A percentile compares a stretch with the other conserved stretches of the same genome.
These are phyloP conservation scores for Pythium plurisporium DNA, from an alignment of 352 stramenopile species.

Conservation along the genomic window DNA sequence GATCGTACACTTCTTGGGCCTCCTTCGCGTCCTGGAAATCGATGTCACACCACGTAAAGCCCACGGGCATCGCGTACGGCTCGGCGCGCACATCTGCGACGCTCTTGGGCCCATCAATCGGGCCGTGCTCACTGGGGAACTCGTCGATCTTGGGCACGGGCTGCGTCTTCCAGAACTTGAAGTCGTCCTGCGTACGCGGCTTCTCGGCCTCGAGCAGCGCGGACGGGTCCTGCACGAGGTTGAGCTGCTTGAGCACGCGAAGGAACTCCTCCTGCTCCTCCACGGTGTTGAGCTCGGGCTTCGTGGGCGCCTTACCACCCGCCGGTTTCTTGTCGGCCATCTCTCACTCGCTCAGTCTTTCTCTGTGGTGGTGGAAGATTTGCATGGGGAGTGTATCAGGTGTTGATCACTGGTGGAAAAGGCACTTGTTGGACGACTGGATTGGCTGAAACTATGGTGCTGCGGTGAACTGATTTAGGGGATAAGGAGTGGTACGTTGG, in stretches of 20 bases:
- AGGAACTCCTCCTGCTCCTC: slow-evolving; percentile 69
- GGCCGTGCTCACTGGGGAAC: slow-evolving; percentile 63
- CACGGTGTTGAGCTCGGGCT: slow-evolving; percentile 28
- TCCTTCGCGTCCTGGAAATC: slow-evolving; percentile 85
- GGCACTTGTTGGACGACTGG: not conserved
- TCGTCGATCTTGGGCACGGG: slow-evolving; percentile 70
- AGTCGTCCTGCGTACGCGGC: slow-evolving; percentile 30
- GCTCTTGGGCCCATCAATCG: slow-evolving; percentile 92
- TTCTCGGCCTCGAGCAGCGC: slow-evolving; percentile 8
- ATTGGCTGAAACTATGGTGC: not conserved
- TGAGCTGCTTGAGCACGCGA: slow-evolving; percentile 55
- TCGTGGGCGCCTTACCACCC: not conserved
- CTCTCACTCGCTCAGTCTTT: not conserved
- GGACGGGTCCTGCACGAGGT: slow-evolving; percentile 29
- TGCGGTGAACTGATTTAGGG: not conserved
- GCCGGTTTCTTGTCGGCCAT: slow-evolving; percentile 2
- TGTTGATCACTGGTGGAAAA: not conserved
- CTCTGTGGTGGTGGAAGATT: slow-evolving; percentile 7
- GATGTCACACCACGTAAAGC: slow-evolving; percentile 92
- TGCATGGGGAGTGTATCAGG: not conserved
- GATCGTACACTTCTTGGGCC: slow-evolving; percentile 91
- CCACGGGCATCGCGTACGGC: slow-evolving; percentile 94
- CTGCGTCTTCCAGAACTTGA: slow-evolving; percentile 91
- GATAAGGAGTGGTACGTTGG: not conserved
- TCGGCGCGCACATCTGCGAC: slow-evolving; percentile 86